phyloP scores from a whole-genome alignment of 2,329 filamentous ascomycete genomes.

The Fusarium ambrosium region DNA sequence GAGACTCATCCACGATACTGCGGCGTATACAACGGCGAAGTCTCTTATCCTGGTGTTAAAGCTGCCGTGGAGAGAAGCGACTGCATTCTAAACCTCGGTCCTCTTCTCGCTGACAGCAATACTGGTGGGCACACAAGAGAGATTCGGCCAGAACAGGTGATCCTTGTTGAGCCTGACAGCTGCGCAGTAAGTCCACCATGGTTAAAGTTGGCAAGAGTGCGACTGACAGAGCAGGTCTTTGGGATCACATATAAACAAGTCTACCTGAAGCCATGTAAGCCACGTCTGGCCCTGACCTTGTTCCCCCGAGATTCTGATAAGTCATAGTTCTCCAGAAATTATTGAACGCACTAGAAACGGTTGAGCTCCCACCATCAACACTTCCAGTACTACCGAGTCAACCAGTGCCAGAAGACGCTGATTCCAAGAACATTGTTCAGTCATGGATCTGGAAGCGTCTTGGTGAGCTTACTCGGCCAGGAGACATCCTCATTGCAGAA shows the following conservation, averaged over 20 bases:
- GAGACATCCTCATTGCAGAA: slow-evolving; percentile 19
- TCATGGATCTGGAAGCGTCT: slow-evolving; percentile 29
- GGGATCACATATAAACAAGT: background rate
- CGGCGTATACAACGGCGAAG: slow-evolving; percentile 21
- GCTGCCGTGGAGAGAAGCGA: slow-evolving; percentile 17
- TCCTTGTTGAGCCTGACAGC: slow-evolving; percentile 12
- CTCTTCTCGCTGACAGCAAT: slow-evolving; percentile 21
- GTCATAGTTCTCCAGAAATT: slow-evolving; percentile 13
- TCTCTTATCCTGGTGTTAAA: slow-evolving; percentile 24
- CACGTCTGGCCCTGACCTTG: background rate
- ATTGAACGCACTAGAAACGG: background rate
- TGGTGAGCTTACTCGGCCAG: slow-evolving; percentile 4
- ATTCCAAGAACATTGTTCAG: slow-evolving; percentile 13
- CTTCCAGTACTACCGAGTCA: background rate
- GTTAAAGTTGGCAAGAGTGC: background rate
- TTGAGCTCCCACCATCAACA: background rate
- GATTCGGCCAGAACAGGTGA: slow-evolving; percentile 1
- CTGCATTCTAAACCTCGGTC: slow-evolving; percentile 19
- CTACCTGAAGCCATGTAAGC: slow-evolving; percentile 15
- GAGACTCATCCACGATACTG: slow-evolving; percentile 15
- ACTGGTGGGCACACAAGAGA: slow-evolving; percentile 25
- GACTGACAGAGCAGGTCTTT: background rate
- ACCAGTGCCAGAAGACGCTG: background rate
- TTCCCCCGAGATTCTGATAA: background rate
- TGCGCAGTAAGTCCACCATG: background rate